A percentile compares a stretch with the other conserved stretches of the same genome.
These are phyloP conservation scores for Dimocarpus longan DNA, from an alignment of 345 rosid genomes.

Conservation along the genomic window DNA sequence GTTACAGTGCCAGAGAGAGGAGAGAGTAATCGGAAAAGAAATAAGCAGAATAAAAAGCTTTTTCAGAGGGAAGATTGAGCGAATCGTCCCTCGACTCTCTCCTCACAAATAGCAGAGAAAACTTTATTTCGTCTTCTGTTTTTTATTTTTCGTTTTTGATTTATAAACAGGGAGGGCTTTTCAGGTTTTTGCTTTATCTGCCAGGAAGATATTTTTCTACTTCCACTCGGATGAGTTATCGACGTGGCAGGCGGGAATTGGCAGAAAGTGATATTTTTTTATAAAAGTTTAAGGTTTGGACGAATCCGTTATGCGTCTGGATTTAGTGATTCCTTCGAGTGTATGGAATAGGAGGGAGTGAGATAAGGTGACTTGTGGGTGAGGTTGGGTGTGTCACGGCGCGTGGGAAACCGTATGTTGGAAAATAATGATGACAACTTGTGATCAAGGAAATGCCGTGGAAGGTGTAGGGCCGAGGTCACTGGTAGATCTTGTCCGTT, in stretches of 20 bases:
- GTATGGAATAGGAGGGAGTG: not conserved
- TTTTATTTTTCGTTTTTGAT: no score
- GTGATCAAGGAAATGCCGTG: not conserved
- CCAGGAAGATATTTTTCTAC: slow-evolving; percentile 2
- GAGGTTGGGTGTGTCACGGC: not conserved
- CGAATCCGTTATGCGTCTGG: not conserved
- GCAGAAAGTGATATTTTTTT: not conserved
- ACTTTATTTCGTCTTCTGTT: not conserved
- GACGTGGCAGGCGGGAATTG: not conserved
- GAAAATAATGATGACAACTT: not conserved
- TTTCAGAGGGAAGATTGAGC: not conserved
- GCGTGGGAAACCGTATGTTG: not conserved
- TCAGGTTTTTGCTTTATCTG: not conserved
- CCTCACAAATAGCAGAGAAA: not conserved
- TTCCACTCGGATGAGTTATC: not conserved
- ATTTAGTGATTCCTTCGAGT: not conserved
- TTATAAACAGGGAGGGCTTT: not conserved
- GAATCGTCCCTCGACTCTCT: slow-evolving; percentile 10
- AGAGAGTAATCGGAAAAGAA: not conserved
- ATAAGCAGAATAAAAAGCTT: not conserved
- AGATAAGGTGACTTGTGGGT: not conserved
- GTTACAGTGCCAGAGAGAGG: not conserved
- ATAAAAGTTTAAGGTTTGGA: not conserved
- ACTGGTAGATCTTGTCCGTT: not conserved
- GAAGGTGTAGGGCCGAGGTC: not conserved